phyloP scores from a whole-genome alignment of 805 yeast genomes.

The Wickerhamiella siamensis region DNA sequence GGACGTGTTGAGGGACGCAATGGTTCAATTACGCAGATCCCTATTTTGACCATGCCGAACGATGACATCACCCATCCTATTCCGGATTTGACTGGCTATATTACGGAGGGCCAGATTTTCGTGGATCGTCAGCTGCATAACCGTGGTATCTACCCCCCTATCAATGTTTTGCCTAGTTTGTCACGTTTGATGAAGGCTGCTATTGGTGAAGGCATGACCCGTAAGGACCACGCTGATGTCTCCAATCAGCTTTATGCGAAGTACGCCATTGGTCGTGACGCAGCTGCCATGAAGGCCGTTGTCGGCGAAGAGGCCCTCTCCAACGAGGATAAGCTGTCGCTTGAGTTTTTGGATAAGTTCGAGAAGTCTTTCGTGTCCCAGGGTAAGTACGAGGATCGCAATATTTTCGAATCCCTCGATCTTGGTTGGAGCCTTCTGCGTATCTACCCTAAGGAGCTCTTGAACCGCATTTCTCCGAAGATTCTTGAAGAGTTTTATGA shows the following conservation, averaged over 20 bases:
- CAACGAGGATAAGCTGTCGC: slow-evolving; percentile 90
- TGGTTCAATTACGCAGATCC: slow-evolving; percentile 98
- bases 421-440: slow-evolving; percentile 97
- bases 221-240: slow-evolving; percentile 99
- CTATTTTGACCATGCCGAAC: slow-evolving; percentile 98
- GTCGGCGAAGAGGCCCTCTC: slow-evolving; percentile 99
- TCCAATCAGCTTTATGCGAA: slow-evolving; percentile 98
- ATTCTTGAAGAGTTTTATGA: slow-evolving; percentile 91
- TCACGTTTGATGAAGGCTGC: slow-evolving; percentile 99
- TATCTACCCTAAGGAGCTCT: slow-evolving; percentile 97
- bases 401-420: slow-evolving; percentile 87
- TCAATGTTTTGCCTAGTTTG: slow-evolving; percentile 92
- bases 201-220: slow-evolving; percentile 99
- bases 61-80: slow-evolving; percentile 99
- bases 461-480: slow-evolving; percentile 97
- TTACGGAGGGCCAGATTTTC: slow-evolving; percentile 97
- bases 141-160: slow-evolving; percentile 98
- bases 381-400: slow-evolving; percentile 94
- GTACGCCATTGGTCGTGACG: slow-evolving; percentile 99
- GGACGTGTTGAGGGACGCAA: slow-evolving; percentile 99
- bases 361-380: slow-evolving; percentile 91
- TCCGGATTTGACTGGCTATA: slow-evolving; percentile 99
- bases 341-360: slow-evolving; percentile 94
- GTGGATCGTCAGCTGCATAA: slow-evolving; percentile 92
- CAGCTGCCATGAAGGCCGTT: slow-evolving; percentile 99